Evolutionary conservation across 371 early-diverging fungal species (phyloP), one percentile per base, ranked within the genome.

Genomic region (Rhizopus stolonifer): DNA sequence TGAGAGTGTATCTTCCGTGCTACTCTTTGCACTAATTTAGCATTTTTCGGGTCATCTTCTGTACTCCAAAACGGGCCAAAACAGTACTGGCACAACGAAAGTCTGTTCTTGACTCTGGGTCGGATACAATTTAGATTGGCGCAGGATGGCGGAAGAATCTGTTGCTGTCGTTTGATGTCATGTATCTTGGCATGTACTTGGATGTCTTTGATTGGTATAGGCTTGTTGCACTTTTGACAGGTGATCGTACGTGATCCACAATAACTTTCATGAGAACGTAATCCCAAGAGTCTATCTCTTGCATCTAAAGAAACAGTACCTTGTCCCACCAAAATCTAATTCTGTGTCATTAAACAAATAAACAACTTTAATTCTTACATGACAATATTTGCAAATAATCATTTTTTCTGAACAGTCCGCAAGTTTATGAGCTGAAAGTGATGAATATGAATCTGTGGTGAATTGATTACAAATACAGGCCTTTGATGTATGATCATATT

Each of bases 351-450:
- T 9, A n/a, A 24, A 15, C 25, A 14, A 26, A 29, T 24, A 25
- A 2, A 21, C 14, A 11, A 26, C 3, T 13, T 18, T 24, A 18
- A 1, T 13, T 56, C 65, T 66, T 72, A 78, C 74, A 54, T 85
- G 90, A 61, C 95, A 95, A 59, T 84, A 95, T 31, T 89, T 80
- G 60, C 95, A 95, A 11, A 82, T 79, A 52, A 93, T 91, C 22
- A 89, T 61, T 25, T 83, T 80, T 23, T 89, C 85, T 1, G 88
- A 74, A 50, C 95, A 95, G 3, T 54, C 64, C 0, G 81, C 78
- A 4, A 79, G 77, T n/a, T 85, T 77, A 63, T 95, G 95, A 17
- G 60, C 57, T 0, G 87, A 85, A 38, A 94, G 56, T 4, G 69
- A 67, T 0, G 67, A 65, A 23, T 87, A 64, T 1, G 80, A 70